A percentile compares a stretch with the other conserved stretches of the same genome.
These are phyloP conservation scores for Oryza australiensis DNA, from an alignment of 176 grass and related monocot species.

Conservation along the genomic window DNA sequence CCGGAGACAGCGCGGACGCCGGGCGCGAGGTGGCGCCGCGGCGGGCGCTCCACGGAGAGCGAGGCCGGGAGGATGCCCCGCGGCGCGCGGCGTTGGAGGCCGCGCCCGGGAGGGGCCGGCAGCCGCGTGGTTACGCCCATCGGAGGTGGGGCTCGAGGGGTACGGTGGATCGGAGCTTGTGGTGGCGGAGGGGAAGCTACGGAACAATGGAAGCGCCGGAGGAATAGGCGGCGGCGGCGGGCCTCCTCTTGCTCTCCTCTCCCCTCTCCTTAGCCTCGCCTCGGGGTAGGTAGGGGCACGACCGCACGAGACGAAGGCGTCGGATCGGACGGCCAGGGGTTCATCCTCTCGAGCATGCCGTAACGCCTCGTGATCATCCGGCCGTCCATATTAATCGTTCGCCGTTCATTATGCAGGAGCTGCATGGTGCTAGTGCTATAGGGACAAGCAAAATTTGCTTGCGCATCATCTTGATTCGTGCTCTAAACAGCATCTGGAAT, in stretches of 20 bases:
- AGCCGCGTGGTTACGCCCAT: slow-evolving; percentile 64
- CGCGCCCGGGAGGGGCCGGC: slow-evolving; percentile 24
- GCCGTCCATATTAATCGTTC: background rate
- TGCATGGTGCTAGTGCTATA: background rate
- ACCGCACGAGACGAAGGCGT: background rate
- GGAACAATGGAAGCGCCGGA: slow-evolving; percentile 31
- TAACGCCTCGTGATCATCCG: slow-evolving; percentile 9
- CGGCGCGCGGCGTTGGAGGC: slow-evolving; percentile 35
- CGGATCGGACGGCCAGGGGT: background rate
- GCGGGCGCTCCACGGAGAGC: slow-evolving; percentile 14
- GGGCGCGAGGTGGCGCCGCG: slow-evolving; percentile 23
- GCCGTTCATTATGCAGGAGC: background rate
- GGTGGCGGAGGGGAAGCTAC: slow-evolving; percentile 7
- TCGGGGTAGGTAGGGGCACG: background rate
- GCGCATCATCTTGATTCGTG: too few relatives aligned
- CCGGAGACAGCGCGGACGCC: slow-evolving; percentile 32
- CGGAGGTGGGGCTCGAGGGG: background rate
- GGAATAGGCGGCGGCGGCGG: slow-evolving; percentile 27
- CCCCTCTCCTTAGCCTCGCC: background rate
- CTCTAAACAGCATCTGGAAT: background rate
- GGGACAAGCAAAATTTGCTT: background rate
- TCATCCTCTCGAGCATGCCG: background rate
- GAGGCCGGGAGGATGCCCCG: slow-evolving; percentile 31
- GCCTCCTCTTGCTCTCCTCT: too few relatives aligned
- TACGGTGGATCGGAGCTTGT: slow-evolving; percentile 2